Evolutionary conservation across 2,329 filamentous ascomycete species (phyloP), one percentile per base, ranked within the genome.

Genomic region (Pseudogymnoascus sp.): DNA sequence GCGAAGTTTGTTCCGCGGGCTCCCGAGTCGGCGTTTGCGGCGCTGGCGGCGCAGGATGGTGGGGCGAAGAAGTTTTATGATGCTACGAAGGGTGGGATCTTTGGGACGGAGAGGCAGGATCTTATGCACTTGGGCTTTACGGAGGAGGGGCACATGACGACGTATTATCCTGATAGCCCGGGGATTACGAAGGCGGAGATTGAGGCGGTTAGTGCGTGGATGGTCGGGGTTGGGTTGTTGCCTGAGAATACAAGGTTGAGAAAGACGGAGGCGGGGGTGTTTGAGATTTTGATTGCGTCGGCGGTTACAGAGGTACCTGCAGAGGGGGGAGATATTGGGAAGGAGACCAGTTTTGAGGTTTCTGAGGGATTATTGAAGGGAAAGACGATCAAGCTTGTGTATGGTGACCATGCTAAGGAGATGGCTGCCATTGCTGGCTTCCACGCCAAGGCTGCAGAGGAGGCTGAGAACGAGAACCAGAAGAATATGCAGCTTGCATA

Each of bases 1-100:
- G 84, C 87, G 68, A 94, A 94, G 72, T 92, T 94, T 71, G 82
- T 94, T 62, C 90, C 90, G 2, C 81, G 89, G 67, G 84, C 88
- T 69, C 78, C 81, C 6, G 81, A 86, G 66, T 81, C 83, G 62
- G 81, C 80, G 4, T 81, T 92, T 63, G 80, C 83, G 58, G 81
- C 86, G 63, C 78, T 93, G 35, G 86, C 87, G 47, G 79, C 82
- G 14, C 80, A 80, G 14, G 76, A 75, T 0, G 75, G 83, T 2
- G 83, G 87, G 60, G 84, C 87, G 6, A 78, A 82, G 69, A 79
- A 80, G 64, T 81, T 85, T 67, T 89, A 89, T 72, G 79, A 86
- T 66, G 83, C 83, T 28, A 89, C 88, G 57, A 82, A 81, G 7
- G 87, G 88, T 30, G 87, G 81, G 63, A 88, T 93, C 62, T 93